phyloP scores from a whole-genome alignment of 2,329 filamentous ascomycete genomes.

The Monilinia fructigena region DNA sequence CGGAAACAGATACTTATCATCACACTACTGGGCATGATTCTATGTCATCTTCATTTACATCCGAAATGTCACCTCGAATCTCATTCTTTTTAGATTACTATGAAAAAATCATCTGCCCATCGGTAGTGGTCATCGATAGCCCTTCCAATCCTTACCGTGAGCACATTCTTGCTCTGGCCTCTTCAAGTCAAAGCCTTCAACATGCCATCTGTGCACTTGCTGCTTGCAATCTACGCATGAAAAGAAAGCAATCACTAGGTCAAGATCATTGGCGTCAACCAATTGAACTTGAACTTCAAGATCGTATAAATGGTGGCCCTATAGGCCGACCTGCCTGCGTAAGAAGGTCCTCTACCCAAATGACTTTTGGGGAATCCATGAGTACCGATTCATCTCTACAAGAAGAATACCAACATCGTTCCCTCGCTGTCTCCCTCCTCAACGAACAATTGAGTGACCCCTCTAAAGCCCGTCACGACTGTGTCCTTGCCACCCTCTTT shows the following conservation, averaged over 20 bases:
- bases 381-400: slow-evolving; percentile 59
- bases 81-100: slow-evolving; percentile 92
- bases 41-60: slow-evolving; percentile 53
- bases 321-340: slow-evolving; percentile 28
- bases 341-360: slow-evolving; percentile 33
- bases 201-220: slow-evolving; percentile 88
- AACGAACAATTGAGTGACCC: slow-evolving; percentile 82
- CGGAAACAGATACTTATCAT: slow-evolving; percentile 38
- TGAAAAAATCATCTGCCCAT: slow-evolving; percentile 85
- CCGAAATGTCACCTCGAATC: slow-evolving; percentile 71
- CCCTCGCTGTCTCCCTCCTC: slow-evolving; percentile 74
- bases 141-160: slow-evolving; percentile 82
- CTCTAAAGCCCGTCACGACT: slow-evolving; percentile 74
- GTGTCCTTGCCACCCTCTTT: slow-evolving; percentile 81
- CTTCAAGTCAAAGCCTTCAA: slow-evolving; percentile 77
- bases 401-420: slow-evolving; percentile 80
- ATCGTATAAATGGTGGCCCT: slow-evolving; percentile 34
- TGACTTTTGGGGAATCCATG: slow-evolving; percentile 44
- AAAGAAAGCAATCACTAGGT: slow-evolving; percentile 63
- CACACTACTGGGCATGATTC: slow-evolving; percentile 42
- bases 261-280: slow-evolving; percentile 51
- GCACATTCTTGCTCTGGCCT: slow-evolving; percentile 76
- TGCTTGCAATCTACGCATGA: slow-evolving; percentile 87
- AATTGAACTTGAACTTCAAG: slow-evolving; percentile 38
- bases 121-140: slow-evolving; percentile 87